These are phyloP conservation scores for Nakazawaea sp. DNA, from an alignment of 805 yeast species.

Conservation along the genomic window DNA sequence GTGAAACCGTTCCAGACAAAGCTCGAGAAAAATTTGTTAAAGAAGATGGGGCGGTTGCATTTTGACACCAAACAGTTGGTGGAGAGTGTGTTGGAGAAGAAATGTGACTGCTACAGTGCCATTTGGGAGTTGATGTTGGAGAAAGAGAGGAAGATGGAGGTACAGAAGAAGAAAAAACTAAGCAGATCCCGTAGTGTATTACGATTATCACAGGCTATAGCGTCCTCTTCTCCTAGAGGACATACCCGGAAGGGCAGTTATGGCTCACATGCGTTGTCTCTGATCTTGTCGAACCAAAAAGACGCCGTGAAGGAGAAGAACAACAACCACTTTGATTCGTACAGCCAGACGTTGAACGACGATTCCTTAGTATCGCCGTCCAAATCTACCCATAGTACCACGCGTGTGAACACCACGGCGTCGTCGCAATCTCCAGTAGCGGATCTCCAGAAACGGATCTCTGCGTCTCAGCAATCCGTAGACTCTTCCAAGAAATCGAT, in stretches of 20 bases:
- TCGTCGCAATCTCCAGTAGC: too few species aligned
- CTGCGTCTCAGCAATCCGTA: too few species aligned
- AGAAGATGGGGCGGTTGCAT: conserved; percentile 52
- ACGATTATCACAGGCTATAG: conserved; percentile 8
- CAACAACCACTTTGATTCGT: not conserved
- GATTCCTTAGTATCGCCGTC: conserved; percentile 4
- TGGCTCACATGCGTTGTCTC: not conserved
- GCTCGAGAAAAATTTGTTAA: conserved; percentile 55
- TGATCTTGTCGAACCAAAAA: conserved; percentile 1
- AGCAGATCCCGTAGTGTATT: conserved; percentile 11
- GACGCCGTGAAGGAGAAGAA: too few species aligned
- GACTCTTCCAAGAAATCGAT: not conserved
- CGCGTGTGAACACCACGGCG: conserved; percentile 3
- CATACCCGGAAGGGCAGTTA: conserved; percentile 8
- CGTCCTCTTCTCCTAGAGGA: conserved; percentile 1
- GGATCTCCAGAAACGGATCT: too few species aligned
- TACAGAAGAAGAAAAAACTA: conserved; percentile 2
- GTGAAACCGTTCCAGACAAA: conserved; percentile 47
- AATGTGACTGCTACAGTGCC: conserved; percentile 69
- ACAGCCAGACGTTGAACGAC: conserved; percentile 8
- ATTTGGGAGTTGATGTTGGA: conserved; percentile 66
- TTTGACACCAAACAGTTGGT: conserved; percentile 56
- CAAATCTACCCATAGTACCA: conserved; percentile 7
- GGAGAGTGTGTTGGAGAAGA: conserved; percentile 46
- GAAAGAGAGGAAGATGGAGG: conserved; percentile 30